Evolutionary conservation across 768 basidiomycete species (phyloP), one percentile per base, ranked within the genome.

Genomic region (Boletus sp.): DNA sequence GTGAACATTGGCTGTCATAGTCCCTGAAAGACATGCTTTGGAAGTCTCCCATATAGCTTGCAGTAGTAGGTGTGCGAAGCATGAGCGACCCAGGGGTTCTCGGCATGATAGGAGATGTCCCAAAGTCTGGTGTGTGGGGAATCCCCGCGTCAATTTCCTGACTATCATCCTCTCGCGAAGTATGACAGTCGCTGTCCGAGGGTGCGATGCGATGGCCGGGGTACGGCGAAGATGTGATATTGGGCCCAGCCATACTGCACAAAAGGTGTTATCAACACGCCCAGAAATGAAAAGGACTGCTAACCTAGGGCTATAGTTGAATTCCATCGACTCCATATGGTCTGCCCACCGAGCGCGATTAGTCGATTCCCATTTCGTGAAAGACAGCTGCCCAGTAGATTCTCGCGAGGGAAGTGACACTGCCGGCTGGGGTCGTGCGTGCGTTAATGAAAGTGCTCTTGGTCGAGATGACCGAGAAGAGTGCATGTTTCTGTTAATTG

Each of bases 81-180:
- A 78, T 79, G 32, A 73, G 63, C 13, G 79, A 76, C 30, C 73
- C 77, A 35, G 78, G 73, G 8, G 77, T 81, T 61, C 74, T 78
- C 9, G 80, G 80, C 3, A 78, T 83, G 45, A 78, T 69, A 32
- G 79, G 80, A 17, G 79, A 80, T 59, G 71, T 64, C 19, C 71
- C 80, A 30, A 80, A 70, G 30, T 73, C 75, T 7, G 78, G 80
- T 27, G 76, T 82, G 13, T 65, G 66, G 14, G 75, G 72, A 47
- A 79, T 65, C 49, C 69, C 44, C 37, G 48, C 25, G 50, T 58
- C 77, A 13, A 79, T 51, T 47, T 77, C 79, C 48, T 76, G 75
- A 39, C 52, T 64, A 19, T 69, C 67, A 32, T 63, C 65, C 41
- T 63, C 56, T 44, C 33, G 57, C 11, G 53, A 51, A 55, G 48